Evolutionary conservation across 2,329 filamentous ascomycete species (phyloP), one percentile per base, ranked within the genome.

Genomic region (Parastagonospora avenae): DNA sequence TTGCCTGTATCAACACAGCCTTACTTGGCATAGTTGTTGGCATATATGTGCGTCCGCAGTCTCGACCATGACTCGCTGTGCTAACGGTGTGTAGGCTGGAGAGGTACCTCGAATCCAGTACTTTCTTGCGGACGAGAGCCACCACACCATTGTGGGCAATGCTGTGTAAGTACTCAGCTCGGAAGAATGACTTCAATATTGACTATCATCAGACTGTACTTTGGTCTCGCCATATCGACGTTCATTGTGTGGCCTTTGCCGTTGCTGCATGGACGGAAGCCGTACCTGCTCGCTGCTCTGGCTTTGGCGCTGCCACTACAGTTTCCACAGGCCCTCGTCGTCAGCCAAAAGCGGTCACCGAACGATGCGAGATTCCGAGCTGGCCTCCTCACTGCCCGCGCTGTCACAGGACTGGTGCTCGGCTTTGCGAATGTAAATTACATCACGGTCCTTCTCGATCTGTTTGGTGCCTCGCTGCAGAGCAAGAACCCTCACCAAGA

Each of bases 391-490:
- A 71, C 85, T 5, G 82, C 87, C 4, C 80, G 89, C 42, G 81
- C 81, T 1, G 63, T 89, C 40, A 89, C 90, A 71, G 89, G 90
- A 0, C 74, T 86, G 30, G 82, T 82, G 15, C 80, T 92, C 8
- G 90, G 89, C 0, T 89, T 92, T 63, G 87, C 86, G 12, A 89
- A 88, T 66, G 88, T 92, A 78, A 92, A 92, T 64, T 88, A 88
- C 59, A 81, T 90, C 60, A 83, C 85, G 0, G 87, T 85, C 2
- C 75, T 92, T 5, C 84, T 87, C 3, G 89, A 93, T 66, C 77
- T 92, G 1, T 93, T 91, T 64, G 90, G 90, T 0, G 86, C 87
- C 4, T 91, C 88, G 0, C 74, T 92, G 16, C 89, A 90, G 80
- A 89, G 86, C 62, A 79, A 80, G 35, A 85, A 85, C 42, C 88